Percentiles rank a stretch among this genome's conserved stretches.
phyloP scores from a whole-genome alignment of 768 basidiomycete species.

The Fibroporia radiculosa region DNA sequence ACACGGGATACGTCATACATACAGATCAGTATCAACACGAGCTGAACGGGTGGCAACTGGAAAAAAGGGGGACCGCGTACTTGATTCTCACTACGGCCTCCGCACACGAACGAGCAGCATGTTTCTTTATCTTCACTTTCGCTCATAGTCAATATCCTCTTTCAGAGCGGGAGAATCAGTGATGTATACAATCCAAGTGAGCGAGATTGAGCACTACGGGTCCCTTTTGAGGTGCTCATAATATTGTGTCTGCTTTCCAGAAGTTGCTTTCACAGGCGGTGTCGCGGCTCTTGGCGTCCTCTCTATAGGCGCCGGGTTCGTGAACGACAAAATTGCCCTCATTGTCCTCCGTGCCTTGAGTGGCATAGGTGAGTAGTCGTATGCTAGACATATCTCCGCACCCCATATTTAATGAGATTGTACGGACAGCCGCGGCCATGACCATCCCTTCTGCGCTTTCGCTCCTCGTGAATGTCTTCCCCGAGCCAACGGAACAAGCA shows the following conservation, averaged over 20 bases:
- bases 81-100: background rate
- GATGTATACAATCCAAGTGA: conserved; percentile 27
- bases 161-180: conserved; percentile 25
- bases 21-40: no score
- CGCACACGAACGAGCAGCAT: no score
- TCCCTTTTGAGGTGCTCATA: background rate
- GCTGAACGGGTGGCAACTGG: no score
- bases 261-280: conserved; percentile 23
- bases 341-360: conserved; percentile 26
- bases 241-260: conserved; percentile 7
- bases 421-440: conserved; percentile 32
- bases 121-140: no score
- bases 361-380: conserved; percentile 19
- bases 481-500: conserved; percentile 34
- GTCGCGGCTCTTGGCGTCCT: conserved; percentile 20
- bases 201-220: conserved; percentile 1
- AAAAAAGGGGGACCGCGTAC: background rate
- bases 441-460: conserved; percentile 36
- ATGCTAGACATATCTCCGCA: background rate
- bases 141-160: background rate
- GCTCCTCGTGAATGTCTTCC: conserved; percentile 39
- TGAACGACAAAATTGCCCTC: conserved; percentile 23
- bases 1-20: no score
- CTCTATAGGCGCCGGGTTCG: conserved; percentile 25
- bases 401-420: background rate